Base-by-base conservation (phyloP, 345 rosid genomes). In the Heritiera littoralis region DNA sequence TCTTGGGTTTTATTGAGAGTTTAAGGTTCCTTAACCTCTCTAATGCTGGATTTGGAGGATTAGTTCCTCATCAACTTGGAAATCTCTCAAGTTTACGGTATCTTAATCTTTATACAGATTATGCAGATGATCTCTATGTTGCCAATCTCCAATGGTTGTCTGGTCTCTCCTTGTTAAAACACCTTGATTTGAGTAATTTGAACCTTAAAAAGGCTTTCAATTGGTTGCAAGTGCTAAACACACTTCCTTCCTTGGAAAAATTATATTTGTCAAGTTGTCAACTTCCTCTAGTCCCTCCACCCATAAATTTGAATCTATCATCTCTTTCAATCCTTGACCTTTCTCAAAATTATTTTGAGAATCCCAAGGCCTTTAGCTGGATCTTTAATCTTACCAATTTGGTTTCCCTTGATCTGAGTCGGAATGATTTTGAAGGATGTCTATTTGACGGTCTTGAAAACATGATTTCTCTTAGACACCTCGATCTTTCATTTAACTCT, bases 111-210 rank as follows among this genome's bases (percentile, higher is more conserved):
- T 1, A 12, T 40, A 15, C 51, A 1, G 18, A 51, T 51, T 8
- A 49, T 41, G 82, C 20, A 18, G 9, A 45, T 45, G 12, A 81
- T 30, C 75, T 83, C 18, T 66, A 18, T 9, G 60, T 79, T 32
- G 68, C 81, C 48, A 78, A 76, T 81, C 87, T 88, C 14, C 20
- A 61, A 35, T 88, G 92, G 91, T 74, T 89, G 73, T 82, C 86
- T 2, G 70, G 87, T 60, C 77, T 87, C 66, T 83, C 86, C 40
- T 85, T 85, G 51, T 49, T 89, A 38, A 78, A 74, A 23, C 64
- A 85, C 75, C 82, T 89, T 7, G 75, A 81, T 71, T 75, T 88
- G 81, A 87, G 84, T 51, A 1, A 8, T 30, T 60, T 72, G 23
- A 8, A 51, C 61, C 75, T 51, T 30, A 1, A 0, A 6, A 7